Conservation (phyloP, 1,284 basidiomycete species). For the Austroboletus niveus region DNA sequence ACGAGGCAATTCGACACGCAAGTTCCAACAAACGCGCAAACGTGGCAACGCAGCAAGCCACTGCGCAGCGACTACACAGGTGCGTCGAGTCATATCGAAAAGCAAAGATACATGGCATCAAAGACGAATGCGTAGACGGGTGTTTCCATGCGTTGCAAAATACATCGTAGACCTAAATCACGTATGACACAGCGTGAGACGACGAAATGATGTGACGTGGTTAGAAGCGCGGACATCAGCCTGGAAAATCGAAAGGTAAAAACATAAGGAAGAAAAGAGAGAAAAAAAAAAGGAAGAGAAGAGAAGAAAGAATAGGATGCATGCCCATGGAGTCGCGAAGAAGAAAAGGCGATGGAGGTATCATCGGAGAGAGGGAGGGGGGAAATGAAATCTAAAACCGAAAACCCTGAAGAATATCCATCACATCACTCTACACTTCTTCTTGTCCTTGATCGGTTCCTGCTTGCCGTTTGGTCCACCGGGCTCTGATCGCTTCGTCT, state of each 20-base stretch:
- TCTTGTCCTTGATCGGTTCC: conserved; percentile 41
- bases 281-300: background rate
- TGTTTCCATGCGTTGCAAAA: conserved; percentile 38
- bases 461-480: conserved; percentile 32
- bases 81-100: conserved; percentile 7
- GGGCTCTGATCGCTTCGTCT: conserved; percentile 43
- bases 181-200: conserved; percentile 41
- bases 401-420: conserved; percentile 54
- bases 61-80: conserved; percentile 6
- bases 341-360: conserved; percentile 60
- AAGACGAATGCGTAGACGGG: conserved; percentile 19
- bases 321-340: conserved; percentile 29
- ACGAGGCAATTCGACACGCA: background rate
- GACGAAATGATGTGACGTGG: conserved; percentile 34
- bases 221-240: conserved; percentile 32
- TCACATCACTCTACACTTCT: conserved; percentile 79
- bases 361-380: conserved; percentile 57
- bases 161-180: conserved; percentile 40
- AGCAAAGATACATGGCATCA: conserved; percentile 1
- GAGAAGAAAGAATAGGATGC: conserved; percentile 20
- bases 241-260: conserved; percentile 17
- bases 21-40: conserved; percentile 12
- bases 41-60: conserved; percentile 16
- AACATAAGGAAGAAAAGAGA: conserved; percentile 8
- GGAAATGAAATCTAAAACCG: conserved; percentile 60